A percentile compares a stretch with the other conserved stretches of the same genome.
phyloP scores from a whole-genome alignment of 768 basidiomycete species.

The Hysterangium stoloniferum region DNA sequence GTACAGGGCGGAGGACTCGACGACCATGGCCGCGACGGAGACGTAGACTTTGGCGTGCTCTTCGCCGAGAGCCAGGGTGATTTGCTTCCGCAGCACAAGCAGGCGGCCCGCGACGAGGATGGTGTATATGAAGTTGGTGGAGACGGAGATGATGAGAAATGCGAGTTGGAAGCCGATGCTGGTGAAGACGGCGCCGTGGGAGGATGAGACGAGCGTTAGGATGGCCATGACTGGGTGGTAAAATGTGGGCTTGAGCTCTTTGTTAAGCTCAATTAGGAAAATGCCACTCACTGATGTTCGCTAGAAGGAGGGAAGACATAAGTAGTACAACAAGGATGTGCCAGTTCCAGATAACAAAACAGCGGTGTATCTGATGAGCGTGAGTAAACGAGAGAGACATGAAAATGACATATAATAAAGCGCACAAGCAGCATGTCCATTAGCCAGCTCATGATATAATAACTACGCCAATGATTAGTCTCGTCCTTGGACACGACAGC shows the following conservation, averaged over 20 bases:
- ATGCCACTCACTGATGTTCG: background rate
- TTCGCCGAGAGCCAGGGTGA: background rate
- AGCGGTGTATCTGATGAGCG: background rate
- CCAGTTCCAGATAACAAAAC: background rate
- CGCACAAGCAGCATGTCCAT: background rate
- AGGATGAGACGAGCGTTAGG: background rate
- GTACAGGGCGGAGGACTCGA: conserved; percentile 9
- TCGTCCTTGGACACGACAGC: too few relatives aligned
- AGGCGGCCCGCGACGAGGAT: conserved; percentile 26
- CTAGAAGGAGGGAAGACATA: background rate
- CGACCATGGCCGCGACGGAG: conserved; percentile 2
- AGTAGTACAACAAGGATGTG: background rate
- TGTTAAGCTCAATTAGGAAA: background rate
- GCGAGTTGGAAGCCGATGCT: conserved; percentile 1
- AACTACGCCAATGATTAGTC: too few relatives aligned
- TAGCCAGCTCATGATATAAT: background rate
- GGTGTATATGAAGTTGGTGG: conserved; percentile 27
- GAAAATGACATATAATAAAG: background rate
- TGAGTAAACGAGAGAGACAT: background rate
- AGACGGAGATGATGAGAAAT: conserved; percentile 19
- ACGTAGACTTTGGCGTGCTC: background rate
- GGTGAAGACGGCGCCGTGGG: background rate
- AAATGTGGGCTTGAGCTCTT: too few relatives aligned
- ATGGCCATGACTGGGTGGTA: background rate
- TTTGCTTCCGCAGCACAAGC: conserved; percentile 19